phyloP scores from a whole-genome alignment of 371 early-diverging fungal genomes.

The Mucor irregularis region DNA sequence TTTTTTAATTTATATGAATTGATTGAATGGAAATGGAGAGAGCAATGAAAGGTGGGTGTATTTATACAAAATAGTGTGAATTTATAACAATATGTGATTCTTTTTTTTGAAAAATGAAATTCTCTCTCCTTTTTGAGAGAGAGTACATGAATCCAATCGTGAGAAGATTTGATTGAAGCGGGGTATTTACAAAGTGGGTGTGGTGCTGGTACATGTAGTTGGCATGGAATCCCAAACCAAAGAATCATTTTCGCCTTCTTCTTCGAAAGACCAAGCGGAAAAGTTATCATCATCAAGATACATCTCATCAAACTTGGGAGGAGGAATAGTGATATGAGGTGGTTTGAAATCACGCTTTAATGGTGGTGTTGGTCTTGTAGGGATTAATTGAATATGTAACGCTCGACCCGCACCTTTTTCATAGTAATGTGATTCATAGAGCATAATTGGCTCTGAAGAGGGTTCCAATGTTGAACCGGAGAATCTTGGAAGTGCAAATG shows the following conservation, averaged over 20 bases:
- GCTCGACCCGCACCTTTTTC: slow-evolving; percentile 22
- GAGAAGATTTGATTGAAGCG: too few relatives aligned
- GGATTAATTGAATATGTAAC: slow-evolving; percentile 18
- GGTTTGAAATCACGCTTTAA: slow-evolving; percentile 22
- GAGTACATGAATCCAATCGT: too few relatives aligned
- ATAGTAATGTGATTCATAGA: slow-evolving; percentile 29
- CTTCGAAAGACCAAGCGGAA: slow-evolving; percentile 27
- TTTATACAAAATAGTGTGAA: too few relatives aligned
- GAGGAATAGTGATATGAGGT: slow-evolving; percentile 21
- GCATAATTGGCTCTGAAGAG: slow-evolving; percentile 20
- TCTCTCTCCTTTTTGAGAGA: too few relatives aligned
- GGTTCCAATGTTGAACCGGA: slow-evolving; percentile 32
- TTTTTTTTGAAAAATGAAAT: too few relatives aligned
- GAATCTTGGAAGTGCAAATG: slow-evolving; percentile 23
- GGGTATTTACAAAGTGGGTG: not conserved
- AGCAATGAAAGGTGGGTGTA: too few relatives aligned
- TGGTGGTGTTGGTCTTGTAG: slow-evolving; percentile 24
- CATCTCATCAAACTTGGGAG: slow-evolving; percentile 14
- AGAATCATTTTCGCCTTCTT: not conserved
- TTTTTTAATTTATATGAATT: too few relatives aligned
- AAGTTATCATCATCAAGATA: slow-evolving; percentile 12
- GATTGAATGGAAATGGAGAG: too few relatives aligned
- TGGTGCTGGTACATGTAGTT: not conserved
- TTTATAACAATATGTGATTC: too few relatives aligned
- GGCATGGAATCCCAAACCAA: slow-evolving; percentile 5